phyloP scores from a whole-genome alignment of 2,329 filamentous ascomycete species.

The Neocucurbitaria cava region DNA sequence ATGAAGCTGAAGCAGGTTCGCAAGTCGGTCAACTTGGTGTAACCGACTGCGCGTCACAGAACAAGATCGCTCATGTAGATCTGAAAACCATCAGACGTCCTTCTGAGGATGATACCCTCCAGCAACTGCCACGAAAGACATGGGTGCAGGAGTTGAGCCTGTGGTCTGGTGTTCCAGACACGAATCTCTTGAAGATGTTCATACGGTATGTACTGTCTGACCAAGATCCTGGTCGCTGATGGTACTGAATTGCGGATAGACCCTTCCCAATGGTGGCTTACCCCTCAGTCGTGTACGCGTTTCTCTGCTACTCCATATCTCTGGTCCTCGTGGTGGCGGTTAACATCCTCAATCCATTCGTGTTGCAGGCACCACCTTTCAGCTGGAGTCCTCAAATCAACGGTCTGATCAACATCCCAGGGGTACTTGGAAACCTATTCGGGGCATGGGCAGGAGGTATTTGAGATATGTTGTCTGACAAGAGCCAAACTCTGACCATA shows the following conservation, averaged over 20 bases:
- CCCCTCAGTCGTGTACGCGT: conserved; percentile 47
- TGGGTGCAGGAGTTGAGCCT: conserved; percentile 44
- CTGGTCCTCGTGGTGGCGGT: conserved; percentile 49
- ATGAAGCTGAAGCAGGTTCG: not conserved
- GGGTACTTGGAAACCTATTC: conserved; percentile 52
- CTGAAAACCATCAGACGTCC: conserved; percentile 8
- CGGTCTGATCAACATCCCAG: conserved; percentile 51
- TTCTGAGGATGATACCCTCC: not conserved
- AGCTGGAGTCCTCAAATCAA: conserved; percentile 46
- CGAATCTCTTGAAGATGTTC: conserved; percentile 46
- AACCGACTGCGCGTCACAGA: conserved; percentile 9
- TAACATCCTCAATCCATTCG: conserved; percentile 50
- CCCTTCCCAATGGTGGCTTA: conserved; percentile 49
- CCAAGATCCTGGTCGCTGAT: not conserved
- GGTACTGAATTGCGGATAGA: conserved; percentile 18
- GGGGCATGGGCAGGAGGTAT: conserved; percentile 50
- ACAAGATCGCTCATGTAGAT: conserved; percentile 13
- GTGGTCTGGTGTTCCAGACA: conserved; percentile 41
- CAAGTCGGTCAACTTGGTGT: not conserved
- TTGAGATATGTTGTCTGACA: not conserved
- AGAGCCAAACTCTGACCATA: not conserved
- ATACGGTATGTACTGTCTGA: conserved; percentile 15
- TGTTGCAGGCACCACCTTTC: conserved; percentile 51
- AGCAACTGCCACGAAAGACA: conserved; percentile 39
- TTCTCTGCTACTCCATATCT: conserved; percentile 48